phyloP scores from a whole-genome alignment of 257 asterid species.

The Solanum verrucosum region DNA sequence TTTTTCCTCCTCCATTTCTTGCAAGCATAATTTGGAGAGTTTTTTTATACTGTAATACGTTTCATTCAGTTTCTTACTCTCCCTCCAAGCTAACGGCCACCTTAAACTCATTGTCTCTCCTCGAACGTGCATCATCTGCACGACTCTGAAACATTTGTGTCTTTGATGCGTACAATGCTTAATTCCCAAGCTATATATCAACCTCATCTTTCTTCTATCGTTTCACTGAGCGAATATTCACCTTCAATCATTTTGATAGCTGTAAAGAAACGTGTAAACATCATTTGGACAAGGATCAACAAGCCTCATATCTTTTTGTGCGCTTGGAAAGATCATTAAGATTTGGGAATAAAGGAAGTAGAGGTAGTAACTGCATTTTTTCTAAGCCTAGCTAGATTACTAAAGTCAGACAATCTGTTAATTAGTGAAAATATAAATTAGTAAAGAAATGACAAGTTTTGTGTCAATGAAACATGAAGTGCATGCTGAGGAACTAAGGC shows the following conservation, averaged over 20 bases:
- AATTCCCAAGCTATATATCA: conserved; percentile 43
- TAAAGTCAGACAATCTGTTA: neutral
- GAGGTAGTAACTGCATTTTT: conserved; percentile 32
- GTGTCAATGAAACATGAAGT: neutral
- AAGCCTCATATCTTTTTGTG: conserved; percentile 18
- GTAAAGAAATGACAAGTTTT: neutral
- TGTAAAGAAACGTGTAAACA: conserved; percentile 21
- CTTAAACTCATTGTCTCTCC: conserved; percentile 46
- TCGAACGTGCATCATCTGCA: conserved; percentile 77
- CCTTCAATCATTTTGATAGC: conserved; percentile 42
- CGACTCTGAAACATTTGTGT: conserved; percentile 71
- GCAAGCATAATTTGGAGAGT: conserved; percentile 44
- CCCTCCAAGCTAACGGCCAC: conserved; percentile 34
- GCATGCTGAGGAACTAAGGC: neutral
- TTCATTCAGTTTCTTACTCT: conserved; percentile 57
- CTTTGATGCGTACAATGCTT: conserved; percentile 61
- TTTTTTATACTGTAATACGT: conserved; percentile 39
- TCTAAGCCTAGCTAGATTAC: neutral
- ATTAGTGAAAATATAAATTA: conserved; percentile 1
- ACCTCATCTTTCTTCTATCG: conserved; percentile 49
- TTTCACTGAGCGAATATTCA: conserved; percentile 72
- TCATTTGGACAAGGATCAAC: conserved; percentile 30
- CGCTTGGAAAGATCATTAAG: conserved; percentile 7
- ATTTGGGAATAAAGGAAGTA: conserved; percentile 29
- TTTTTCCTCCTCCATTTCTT: conserved; percentile 56